Evolutionary conservation across 2,329 filamentous ascomycete genomes (phyloP).

Genomic region (Trichoderma gracile): DNA sequence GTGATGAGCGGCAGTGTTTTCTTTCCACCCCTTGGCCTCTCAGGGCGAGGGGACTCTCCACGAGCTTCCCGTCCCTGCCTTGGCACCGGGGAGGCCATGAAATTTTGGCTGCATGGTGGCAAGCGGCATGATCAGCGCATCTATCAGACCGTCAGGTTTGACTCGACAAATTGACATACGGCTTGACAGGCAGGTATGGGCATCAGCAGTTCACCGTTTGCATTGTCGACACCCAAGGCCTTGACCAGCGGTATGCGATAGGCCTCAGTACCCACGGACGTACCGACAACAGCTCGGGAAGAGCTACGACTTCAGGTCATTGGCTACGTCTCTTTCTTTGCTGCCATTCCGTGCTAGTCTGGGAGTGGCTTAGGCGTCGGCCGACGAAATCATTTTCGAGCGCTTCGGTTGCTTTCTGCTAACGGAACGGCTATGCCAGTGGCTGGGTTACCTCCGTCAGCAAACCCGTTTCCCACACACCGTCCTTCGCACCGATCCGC

Average conservation of each 20-base stretch:
- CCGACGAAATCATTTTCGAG: constrained; percentile 15
- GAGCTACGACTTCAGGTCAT: not conserved
- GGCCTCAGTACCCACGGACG: too few relatives aligned
- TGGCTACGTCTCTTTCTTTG: constrained; percentile 2
- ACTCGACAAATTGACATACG: not conserved
- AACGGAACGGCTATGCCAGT: constrained; percentile 21
- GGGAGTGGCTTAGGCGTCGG: constrained; percentile 18
- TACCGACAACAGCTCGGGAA: constrained; percentile 10
- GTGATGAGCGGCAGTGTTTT: too few relatives aligned
- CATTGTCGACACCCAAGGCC: not conserved
- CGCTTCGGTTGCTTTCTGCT: constrained; percentile 9
- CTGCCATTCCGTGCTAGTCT: constrained; percentile 8
- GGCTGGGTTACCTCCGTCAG: constrained; percentile 23
- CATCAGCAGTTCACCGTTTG: not conserved
- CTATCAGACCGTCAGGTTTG: not conserved
- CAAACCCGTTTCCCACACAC: constrained; percentile 13
- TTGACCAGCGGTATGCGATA: not conserved
- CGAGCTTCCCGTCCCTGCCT: constrained; percentile 17
- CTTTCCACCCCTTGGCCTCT: too few relatives aligned
- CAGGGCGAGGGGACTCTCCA: constrained; percentile 4
- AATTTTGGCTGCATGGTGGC: not conserved
- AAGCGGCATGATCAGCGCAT: constrained; percentile 1
- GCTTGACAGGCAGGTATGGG: not conserved
- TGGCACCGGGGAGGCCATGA: constrained; percentile 1
- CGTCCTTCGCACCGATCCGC: constrained; percentile 12